These are phyloP conservation scores for Sutorius eximius DNA, from an alignment of 1,284 basidiomycete genomes.

Conservation along the genomic window DNA sequence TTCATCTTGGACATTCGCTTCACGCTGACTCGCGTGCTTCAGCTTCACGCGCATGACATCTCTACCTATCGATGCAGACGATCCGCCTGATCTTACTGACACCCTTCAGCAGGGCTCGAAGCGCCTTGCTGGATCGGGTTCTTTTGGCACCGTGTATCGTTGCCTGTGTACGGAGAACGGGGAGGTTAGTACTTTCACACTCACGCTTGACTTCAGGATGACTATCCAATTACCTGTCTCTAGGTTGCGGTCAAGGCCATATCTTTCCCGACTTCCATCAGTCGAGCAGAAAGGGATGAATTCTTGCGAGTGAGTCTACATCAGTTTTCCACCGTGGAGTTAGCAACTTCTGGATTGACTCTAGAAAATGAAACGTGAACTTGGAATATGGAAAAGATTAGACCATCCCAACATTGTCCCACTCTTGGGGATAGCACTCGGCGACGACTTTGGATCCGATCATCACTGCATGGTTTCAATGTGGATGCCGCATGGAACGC, in stretches of 20 bases:
- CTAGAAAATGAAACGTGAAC: constrained; percentile 8
- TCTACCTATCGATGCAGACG: not conserved
- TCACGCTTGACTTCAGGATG: not conserved
- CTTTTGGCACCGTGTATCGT: constrained; percentile 4
- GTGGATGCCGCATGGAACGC: constrained; percentile 15
- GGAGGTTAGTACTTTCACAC: not conserved
- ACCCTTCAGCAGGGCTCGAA: not conserved
- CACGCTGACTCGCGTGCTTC: not conserved
- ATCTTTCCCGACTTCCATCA: not conserved
- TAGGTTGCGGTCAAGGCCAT: constrained; percentile 13
- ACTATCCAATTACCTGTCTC: not conserved
- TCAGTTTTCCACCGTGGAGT: too few relatives aligned
- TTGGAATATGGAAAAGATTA: constrained; percentile 6
- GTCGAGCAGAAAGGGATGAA: not conserved
- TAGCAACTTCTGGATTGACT: not conserved
- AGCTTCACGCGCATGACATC: not conserved
- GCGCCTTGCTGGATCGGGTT: not conserved
- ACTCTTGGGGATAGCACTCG: not conserved
- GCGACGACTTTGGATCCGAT: not conserved
- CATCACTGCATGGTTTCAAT: constrained; percentile 8
- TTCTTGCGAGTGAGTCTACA: constrained; percentile 2
- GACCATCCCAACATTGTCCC: not conserved
- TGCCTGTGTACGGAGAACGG: not conserved
- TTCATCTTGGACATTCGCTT: not conserved
- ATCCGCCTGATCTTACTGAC: not conserved